These are phyloP conservation scores for Clarireedia monteithiana DNA, from an alignment of 2,329 filamentous ascomycete genomes.

Conservation along the genomic window DNA sequence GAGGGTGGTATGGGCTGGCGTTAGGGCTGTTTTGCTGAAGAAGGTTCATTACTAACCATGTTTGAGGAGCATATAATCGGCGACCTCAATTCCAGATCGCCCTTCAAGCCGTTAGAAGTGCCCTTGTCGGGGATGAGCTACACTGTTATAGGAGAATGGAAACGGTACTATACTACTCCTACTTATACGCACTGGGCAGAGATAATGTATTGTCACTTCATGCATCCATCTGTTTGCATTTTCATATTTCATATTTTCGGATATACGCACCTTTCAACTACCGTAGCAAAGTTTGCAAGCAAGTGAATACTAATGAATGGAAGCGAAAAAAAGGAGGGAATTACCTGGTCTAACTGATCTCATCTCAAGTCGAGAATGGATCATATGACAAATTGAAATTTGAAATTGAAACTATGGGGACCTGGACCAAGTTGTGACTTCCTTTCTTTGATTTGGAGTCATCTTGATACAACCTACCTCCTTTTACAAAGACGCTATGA, in stretches of 20 bases:
- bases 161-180: neutral
- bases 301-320: neutral
- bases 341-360: too few relatives aligned
- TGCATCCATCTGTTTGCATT: constrained; percentile 1
- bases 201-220: neutral
- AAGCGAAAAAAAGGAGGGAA: neutral
- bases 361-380: too few relatives aligned
- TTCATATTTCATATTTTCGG: neutral
- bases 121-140: too few relatives aligned
- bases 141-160: too few relatives aligned
- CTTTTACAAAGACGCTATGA: neutral
- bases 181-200: neutral
- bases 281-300: constrained; percentile 1
- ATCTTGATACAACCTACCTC: too few relatives aligned
- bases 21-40: neutral
- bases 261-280: neutral
- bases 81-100: constrained; percentile 1
- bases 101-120: neutral
- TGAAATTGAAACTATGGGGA: too few relatives aligned
- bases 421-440: too few relatives aligned
- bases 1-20: too few relatives aligned
- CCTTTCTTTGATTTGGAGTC: too few relatives aligned
- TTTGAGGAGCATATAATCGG: constrained; percentile 4
- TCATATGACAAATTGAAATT: too few relatives aligned
- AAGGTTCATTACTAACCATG: neutral